A percentile compares a stretch with the other conserved stretches of the same genome.
Conservation (phyloP, 2,329 filamentous ascomycete genomes). For the Botrytis cinerea region DNA sequence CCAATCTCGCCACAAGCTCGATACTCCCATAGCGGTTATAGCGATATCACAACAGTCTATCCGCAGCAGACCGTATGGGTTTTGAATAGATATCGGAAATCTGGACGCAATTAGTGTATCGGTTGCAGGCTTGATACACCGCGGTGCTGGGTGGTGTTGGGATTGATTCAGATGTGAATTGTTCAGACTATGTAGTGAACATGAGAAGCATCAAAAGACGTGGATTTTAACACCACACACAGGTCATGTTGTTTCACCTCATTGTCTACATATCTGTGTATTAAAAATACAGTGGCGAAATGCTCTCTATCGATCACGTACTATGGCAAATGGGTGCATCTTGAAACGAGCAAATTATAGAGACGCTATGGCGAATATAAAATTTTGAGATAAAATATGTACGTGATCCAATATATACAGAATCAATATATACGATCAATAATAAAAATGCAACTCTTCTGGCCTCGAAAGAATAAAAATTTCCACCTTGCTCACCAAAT, state of each 20-base stretch:
- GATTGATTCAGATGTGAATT: neutral
- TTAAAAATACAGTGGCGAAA: neutral
- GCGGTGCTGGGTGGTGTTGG: neutral
- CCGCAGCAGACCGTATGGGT: neutral
- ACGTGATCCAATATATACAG: neutral
- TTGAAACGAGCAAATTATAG: neutral
- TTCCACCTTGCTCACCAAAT: neutral
- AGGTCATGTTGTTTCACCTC: neutral
- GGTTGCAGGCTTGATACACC: neutral
- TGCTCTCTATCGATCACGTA: neutral
- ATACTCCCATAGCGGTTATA: too few relatives aligned
- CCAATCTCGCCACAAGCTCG: too few relatives aligned
- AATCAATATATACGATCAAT: neutral
- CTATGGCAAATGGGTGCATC: neutral
- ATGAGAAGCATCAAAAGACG: neutral
- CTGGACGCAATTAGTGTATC: neutral
- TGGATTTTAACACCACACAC: neutral
- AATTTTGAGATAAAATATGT: neutral
- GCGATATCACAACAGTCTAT: neutral
- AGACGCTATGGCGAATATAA: neutral
- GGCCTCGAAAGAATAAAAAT: neutral
- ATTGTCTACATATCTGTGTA: neutral
- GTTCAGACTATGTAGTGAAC: neutral
- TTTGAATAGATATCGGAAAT: neutral
- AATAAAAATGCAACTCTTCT: neutral